phyloP scores from a whole-genome alignment of 371 early-diverging fungal genomes.

The Mucor ambiguus region DNA sequence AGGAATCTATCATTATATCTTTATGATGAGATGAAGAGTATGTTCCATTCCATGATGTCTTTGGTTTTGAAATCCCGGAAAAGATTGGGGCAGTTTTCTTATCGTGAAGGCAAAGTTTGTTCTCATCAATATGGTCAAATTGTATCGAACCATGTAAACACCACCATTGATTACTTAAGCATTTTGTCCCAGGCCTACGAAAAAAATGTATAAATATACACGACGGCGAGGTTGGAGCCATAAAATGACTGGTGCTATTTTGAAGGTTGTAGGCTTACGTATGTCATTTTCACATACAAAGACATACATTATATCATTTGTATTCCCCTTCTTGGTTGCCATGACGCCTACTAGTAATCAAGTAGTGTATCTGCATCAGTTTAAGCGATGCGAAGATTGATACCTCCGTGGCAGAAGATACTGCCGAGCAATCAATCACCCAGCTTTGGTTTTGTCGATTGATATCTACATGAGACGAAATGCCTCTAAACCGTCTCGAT shows the following conservation, averaged over 20 bases:
- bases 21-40: neutral
- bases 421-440: neutral
- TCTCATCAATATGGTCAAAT: neutral
- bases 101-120: neutral
- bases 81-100: neutral
- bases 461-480: too few species aligned
- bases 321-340: neutral
- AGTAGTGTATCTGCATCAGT: neutral
- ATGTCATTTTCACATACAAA: neutral
- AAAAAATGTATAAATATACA: neutral
- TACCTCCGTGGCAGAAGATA: neutral
- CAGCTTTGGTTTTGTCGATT: neutral
- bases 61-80: constrained; percentile 2
- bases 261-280: neutral
- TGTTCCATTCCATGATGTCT: neutral
- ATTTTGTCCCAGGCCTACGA: neutral
- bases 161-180: neutral
- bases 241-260: neutral
- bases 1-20: neutral
- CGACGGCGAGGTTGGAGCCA: neutral
- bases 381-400: neutral
- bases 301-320: neutral
- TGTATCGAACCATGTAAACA: neutral
- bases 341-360: neutral
- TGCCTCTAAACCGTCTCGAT: too few species aligned